These are phyloP conservation scores for Bombardia bombarda DNA, from an alignment of 495 filamentous ascomycete species.

Conservation along the genomic window DNA sequence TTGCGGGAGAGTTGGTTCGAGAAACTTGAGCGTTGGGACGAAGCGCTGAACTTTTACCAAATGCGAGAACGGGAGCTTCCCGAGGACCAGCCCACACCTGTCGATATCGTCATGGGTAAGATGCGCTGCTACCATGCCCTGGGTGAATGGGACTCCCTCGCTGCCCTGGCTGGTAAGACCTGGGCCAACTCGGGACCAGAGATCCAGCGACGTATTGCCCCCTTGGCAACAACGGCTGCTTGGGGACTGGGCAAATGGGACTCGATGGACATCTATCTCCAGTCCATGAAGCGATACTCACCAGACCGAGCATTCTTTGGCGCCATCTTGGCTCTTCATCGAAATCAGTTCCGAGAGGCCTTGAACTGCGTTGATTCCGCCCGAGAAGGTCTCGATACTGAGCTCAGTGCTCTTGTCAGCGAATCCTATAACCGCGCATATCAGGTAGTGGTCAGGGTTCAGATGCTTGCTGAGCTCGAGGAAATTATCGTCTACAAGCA, in stretches of 20 bases:
- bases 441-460: conserved; percentile 87
- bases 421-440: conserved; percentile 97
- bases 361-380: conserved; percentile 79
- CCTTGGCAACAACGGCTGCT: conserved; percentile 89
- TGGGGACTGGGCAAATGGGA: conserved; percentile 98
- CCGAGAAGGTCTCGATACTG: conserved; percentile 86
- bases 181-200: conserved; percentile 83
- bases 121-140: conserved; percentile 98
- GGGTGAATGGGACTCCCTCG: conserved; percentile 92
- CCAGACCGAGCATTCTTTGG: conserved; percentile 97
- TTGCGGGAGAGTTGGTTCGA: conserved; percentile 98
- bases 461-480: conserved; percentile 97
- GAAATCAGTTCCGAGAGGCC: conserved; percentile 89
- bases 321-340: conserved; percentile 85
- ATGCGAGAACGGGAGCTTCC: conserved; percentile 63
- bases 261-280: conserved; percentile 91
- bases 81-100: conserved; percentile 51
- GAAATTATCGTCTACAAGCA: conserved; percentile 98
- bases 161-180: conserved; percentile 79
- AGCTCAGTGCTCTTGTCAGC: conserved; percentile 86
- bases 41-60: conserved; percentile 87
- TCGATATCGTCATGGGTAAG: conserved; percentile 97
- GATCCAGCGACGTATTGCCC: conserved; percentile 79
- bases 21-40: conserved; percentile 96
- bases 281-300: conserved; percentile 85